Conservation (phyloP, 1,139 yeast genomes). For the Kurtzmaniella quercitrusa region DNA sequence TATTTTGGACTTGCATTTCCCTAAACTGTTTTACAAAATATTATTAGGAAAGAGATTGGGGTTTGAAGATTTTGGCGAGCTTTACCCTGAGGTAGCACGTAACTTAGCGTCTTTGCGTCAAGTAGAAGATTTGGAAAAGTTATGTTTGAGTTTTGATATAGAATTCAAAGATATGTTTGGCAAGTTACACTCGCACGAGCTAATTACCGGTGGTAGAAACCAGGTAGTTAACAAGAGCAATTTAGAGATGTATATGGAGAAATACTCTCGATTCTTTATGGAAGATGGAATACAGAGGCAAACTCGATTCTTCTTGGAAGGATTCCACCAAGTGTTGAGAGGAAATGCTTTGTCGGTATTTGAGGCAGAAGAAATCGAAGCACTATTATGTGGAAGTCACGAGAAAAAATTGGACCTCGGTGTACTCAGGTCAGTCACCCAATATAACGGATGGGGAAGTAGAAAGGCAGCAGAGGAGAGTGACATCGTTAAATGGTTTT, state of each 20-base stretch:
- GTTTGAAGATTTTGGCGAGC: slow-evolving; percentile 58
- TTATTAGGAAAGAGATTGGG: slow-evolving; percentile 54
- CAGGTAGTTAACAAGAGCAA: slow-evolving; percentile 53
- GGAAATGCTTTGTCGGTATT: slow-evolving; percentile 78
- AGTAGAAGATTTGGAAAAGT: slow-evolving; percentile 32
- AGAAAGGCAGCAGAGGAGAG: slow-evolving; percentile 32
- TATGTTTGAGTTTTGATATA: slow-evolving; percentile 37
- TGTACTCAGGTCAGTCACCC: slow-evolving; percentile 65
- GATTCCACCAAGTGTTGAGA: slow-evolving; percentile 73
- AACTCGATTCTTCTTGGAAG: slow-evolving; percentile 56
- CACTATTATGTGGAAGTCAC: slow-evolving; percentile 74
- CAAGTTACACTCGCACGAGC: slow-evolving; percentile 35
- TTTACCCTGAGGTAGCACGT: slow-evolving; percentile 64
- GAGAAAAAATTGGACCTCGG: slow-evolving; percentile 62
- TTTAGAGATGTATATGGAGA: slow-evolving; percentile 54
- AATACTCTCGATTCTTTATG: slow-evolving; percentile 58
- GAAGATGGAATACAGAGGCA: slow-evolving; percentile 50
- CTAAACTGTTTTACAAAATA: slow-evolving; percentile 71
- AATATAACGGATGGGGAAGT: slow-evolving; percentile 59
- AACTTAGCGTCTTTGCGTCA: slow-evolving; percentile 47
- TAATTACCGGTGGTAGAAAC: slow-evolving; percentile 54
- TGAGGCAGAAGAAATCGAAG: slow-evolving; percentile 74
- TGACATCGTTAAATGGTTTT: slow-evolving; percentile 67
- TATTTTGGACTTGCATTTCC: slow-evolving; percentile 74
- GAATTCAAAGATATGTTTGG: slow-evolving; percentile 40